These are phyloP conservation scores for Epichloe coenophiala DNA, from an alignment of 2,329 filamentous ascomycete genomes.

Conservation along the genomic window DNA sequence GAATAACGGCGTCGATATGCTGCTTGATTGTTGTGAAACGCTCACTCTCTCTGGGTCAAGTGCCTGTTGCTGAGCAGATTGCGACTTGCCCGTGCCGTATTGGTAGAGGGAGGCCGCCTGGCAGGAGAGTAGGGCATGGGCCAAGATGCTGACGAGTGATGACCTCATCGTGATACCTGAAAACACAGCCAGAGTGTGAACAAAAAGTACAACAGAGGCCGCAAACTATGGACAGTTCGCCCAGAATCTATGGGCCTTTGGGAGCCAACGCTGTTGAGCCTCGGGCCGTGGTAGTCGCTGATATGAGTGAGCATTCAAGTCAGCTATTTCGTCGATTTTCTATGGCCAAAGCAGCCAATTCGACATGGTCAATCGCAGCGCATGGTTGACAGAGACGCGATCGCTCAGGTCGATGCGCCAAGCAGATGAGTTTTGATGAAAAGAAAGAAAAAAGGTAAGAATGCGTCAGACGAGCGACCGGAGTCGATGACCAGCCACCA, in stretches of 20 bases:
- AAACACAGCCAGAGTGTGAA: too few species aligned
- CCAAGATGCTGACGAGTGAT: background rate
- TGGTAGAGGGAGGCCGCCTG: background rate
- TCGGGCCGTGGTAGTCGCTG: background rate
- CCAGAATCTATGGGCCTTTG: too few species aligned
- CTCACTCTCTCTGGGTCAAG: background rate
- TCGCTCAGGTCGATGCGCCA: background rate
- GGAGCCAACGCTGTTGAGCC: too few species aligned
- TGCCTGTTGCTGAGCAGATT: background rate
- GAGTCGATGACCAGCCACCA: too few species aligned
- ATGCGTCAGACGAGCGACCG: too few species aligned
- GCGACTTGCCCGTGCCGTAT: background rate
- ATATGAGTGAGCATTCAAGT: background rate
- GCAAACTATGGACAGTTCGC: too few species aligned
- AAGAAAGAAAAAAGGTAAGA: too few species aligned
- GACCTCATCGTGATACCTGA: background rate
- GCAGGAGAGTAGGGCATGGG: background rate
- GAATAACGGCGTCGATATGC: constrained; percentile 54
- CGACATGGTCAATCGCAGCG: background rate
- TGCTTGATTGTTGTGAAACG: background rate
- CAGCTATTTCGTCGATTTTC: background rate
- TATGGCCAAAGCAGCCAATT: background rate
- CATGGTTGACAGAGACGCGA: background rate
- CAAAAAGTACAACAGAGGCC: too few species aligned
- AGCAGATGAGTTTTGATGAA: background rate